Evolutionary conservation across 2,329 filamentous ascomycete species (phyloP).

Genomic region (Fusarium nurragi): DNA sequence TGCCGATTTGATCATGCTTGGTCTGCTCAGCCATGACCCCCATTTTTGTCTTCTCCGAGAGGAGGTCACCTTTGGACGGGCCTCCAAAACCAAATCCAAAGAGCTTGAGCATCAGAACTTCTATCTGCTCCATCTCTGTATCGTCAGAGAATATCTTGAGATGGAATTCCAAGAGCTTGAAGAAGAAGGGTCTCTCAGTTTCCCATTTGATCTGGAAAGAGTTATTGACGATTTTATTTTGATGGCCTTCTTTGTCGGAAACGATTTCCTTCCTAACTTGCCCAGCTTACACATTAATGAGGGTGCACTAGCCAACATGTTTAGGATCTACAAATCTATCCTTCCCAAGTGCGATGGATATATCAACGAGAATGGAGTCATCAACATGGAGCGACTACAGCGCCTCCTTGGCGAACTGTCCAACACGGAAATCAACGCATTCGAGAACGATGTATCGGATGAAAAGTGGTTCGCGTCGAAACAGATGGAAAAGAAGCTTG

Average conservation of each 20-base stretch:
- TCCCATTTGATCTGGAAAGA: slow-evolving; percentile 91
- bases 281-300: slow-evolving; percentile 98
- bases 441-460: slow-evolving; percentile 89
- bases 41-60: slow-evolving; percentile 98
- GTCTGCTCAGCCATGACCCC: slow-evolving; percentile 94
- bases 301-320: slow-evolving; percentile 96
- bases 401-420: slow-evolving; percentile 84
- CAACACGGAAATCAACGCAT: slow-evolving; percentile 90
- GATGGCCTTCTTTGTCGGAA: slow-evolving; percentile 99
- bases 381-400: slow-evolving; percentile 83
- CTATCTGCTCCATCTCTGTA: slow-evolving; percentile 95
- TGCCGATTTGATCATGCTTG: slow-evolving; percentile 98
- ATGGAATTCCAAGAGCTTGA: slow-evolving; percentile 95
- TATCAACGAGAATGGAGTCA: slow-evolving; percentile 93
- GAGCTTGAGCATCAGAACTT: slow-evolving; percentile 99
- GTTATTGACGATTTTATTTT: slow-evolving; percentile 99
- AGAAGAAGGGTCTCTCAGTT: slow-evolving; percentile 73
- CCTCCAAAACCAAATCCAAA: slow-evolving; percentile 88
- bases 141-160: slow-evolving; percentile 96
- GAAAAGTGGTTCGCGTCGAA: slow-evolving; percentile 93
- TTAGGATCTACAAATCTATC: slow-evolving; percentile 92
- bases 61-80: slow-evolving; percentile 95
- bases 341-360: slow-evolving; percentile 90
- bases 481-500: slow-evolving; percentile 71
- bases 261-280: slow-evolving; percentile 97